Conservation (phyloP, 805 yeast species). For the Kodamaea lidongshanica region DNA sequence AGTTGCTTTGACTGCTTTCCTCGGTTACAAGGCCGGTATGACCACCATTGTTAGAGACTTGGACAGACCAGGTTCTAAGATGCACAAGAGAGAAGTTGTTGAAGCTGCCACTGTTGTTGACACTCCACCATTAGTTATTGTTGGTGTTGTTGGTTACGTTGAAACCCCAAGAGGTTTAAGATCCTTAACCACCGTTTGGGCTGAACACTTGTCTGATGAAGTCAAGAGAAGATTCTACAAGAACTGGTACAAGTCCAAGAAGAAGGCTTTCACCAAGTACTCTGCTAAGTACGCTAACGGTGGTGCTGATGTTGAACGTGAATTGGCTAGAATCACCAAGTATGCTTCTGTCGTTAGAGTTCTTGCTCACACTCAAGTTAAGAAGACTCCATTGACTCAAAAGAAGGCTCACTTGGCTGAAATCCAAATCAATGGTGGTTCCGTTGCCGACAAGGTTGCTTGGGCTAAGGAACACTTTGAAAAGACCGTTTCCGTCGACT, state of each 20-base stretch:
- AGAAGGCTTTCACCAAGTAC: slow-evolving; percentile 99
- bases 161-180: slow-evolving; percentile 99
- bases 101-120: slow-evolving; percentile 99
- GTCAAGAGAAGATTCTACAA: slow-evolving; percentile 99
- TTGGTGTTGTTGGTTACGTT: slow-evolving; percentile 99
- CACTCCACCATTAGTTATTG: slow-evolving; percentile 98
- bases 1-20: slow-evolving; percentile 98
- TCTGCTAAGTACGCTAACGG: slow-evolving; percentile 95
- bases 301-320: slow-evolving; percentile 84
- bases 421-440: slow-evolving; percentile 99
- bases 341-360: slow-evolving; percentile 99
- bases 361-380: slow-evolving; percentile 98
- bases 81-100: slow-evolving; percentile 99
- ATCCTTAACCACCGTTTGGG: slow-evolving; percentile 99
- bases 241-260: slow-evolving; percentile 99
- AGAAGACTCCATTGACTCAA: slow-evolving; percentile 98
- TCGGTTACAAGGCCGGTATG: slow-evolving; percentile 99
- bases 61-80: slow-evolving; percentile 99
- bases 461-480: slow-evolving; percentile 99
- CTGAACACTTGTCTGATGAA: slow-evolving; percentile 99
- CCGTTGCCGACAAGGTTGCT: slow-evolving; percentile 92
- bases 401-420: slow-evolving; percentile 99
- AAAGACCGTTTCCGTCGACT: slow-evolving; percentile 93
- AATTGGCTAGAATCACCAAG: slow-evolving; percentile 97
- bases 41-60: slow-evolving; percentile 99